Conservation (phyloP, 139 green algal species). For the Coccomyxa sp. region DNA sequence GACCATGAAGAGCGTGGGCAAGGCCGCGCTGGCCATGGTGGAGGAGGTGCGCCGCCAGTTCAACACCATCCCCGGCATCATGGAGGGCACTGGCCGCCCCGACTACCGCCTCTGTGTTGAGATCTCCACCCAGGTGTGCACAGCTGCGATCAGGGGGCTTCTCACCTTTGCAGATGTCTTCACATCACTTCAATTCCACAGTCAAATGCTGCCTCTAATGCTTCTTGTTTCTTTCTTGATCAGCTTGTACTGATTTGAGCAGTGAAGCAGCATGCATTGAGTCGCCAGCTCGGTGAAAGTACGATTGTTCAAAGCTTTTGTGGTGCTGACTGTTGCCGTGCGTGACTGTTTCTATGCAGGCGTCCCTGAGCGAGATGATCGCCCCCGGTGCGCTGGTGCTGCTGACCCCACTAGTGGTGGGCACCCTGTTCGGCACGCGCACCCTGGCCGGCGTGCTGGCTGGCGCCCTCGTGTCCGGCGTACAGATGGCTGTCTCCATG, state of each 20-base stretch:
- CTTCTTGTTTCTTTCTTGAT: no score
- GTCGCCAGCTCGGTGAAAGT: no score
- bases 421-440: constrained; percentile 71
- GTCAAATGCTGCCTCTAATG: no score
- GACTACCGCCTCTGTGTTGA: constrained; percentile 88
- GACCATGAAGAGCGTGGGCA: constrained; percentile 98
- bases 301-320: no score
- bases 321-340: no score
- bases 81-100: constrained; percentile 88
- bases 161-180: neutral
- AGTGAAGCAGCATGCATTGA: no score
- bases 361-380: constrained; percentile 92
- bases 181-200: no score
- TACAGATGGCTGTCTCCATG: constrained; percentile 96
- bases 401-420: constrained; percentile 80
- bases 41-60: constrained; percentile 90
- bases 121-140: constrained; percentile 72
- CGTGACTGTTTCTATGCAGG: constrained; percentile 25
- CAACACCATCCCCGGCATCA: constrained; percentile 86
- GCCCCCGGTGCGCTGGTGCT: constrained; percentile 89
- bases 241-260: no score
- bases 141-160: neutral
- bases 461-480: constrained; percentile 87
- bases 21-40: constrained; percentile 83
- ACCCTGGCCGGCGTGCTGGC: constrained; percentile 80